Percentiles rank a stretch among this genome's conserved stretches.
Evolutionary conservation across 78 protist species (phyloP).

Genomic region (Speleostelium caveatum): DNA sequence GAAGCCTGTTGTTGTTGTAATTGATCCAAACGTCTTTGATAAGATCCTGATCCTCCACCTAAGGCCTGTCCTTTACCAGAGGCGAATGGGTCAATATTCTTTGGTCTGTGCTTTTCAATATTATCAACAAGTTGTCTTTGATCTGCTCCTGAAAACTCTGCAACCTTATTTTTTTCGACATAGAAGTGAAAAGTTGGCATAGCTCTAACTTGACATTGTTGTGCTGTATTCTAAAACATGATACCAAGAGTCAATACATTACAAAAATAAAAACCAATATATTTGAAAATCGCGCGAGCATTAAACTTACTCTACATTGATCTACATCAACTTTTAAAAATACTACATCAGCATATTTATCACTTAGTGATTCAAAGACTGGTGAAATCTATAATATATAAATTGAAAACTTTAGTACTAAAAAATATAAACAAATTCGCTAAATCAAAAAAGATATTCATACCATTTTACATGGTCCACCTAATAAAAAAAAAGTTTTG

Average conservation of each 20-base stretch:
- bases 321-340: slow-evolving; percentile 89
- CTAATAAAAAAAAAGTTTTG: no score
- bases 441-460: no score
- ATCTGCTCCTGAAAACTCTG: slow-evolving; percentile 76
- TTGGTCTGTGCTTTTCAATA: slow-evolving; percentile 35
- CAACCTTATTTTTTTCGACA: slow-evolving; percentile 26
- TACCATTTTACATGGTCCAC: slow-evolving; percentile 87
- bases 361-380: slow-evolving; percentile 41
- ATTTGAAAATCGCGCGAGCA: not conserved
- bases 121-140: slow-evolving; percentile 22
- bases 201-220: slow-evolving; percentile 50
- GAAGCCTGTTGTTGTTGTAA: slow-evolving; percentile 22
- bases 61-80: slow-evolving; percentile 33
- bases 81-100: not conserved
- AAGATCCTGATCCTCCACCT: slow-evolving; percentile 29
- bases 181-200: slow-evolving; percentile 89
- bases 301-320: slow-evolving; percentile 62
- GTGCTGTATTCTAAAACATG: slow-evolving; percentile 50
- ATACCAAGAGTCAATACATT: no score
- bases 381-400: no score
- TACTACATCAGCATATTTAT: slow-evolving; percentile 68
- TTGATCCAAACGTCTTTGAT: slow-evolving; percentile 7
- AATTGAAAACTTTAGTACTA: no score
- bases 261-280: not conserved
- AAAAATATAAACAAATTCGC: no score